Evolutionary conservation across 2,329 filamentous ascomycete species (phyloP), one percentile per base, ranked within the genome.

Genomic region (Kalaharituber pfeilii): DNA sequence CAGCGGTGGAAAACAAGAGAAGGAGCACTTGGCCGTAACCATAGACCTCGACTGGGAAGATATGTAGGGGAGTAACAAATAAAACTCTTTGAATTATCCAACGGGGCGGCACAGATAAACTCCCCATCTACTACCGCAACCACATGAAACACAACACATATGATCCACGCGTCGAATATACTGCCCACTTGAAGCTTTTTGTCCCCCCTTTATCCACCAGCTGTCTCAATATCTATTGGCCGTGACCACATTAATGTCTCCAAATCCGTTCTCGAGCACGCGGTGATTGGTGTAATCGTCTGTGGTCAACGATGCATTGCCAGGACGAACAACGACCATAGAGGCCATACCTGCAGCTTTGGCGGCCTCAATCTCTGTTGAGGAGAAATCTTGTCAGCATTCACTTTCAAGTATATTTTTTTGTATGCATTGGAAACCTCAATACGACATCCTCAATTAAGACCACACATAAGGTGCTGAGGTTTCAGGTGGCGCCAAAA

Each of bases 321-420:
- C 85, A 15, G 82, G 80, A 54, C 85, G 75, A 54, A 75, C 69
- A 54, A 83, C 77, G 2, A 81, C 72, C 52, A 76, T 68, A 63
- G 76, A 76, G 62, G 73, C 71, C 75, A 84, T 78, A n/a, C 79
- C 80, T 9, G 78, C 76, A 54, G 68, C 69, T 57, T 72, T 72
- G 42, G 80, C 80, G 49, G 80, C 79, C 51, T 75, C 72, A 30
- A 83, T 79, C 68, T 84, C 80, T 64, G 39, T 30, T 49, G 42
- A 55, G 22, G 15, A 11, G 28, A 26, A 50, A 29, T 15, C 39
- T 50, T 56, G 47, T 55, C 20, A 22, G 3, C 28, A 44, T 49
- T 18, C 30, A 51, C 39, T 51, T 39, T 39, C 13, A 39, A 39
- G 33, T 39, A 39, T 15, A 39, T 18, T 39, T 18, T 39, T 39